Conservation (phyloP, 306 rosid species). For the Begonia peltatifolia region DNA sequence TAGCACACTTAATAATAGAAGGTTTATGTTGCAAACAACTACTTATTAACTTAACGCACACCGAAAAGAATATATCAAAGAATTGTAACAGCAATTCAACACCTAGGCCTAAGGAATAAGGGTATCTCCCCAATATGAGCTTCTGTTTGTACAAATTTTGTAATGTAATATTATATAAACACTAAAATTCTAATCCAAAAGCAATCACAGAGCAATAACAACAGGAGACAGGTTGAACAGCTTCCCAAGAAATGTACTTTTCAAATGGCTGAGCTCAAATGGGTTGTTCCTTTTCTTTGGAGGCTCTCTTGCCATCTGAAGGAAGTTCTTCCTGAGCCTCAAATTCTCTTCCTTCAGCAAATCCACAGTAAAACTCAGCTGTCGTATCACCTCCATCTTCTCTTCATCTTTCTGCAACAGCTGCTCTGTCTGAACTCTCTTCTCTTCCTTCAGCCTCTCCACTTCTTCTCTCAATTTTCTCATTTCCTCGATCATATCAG, state of each 20-base stretch:
- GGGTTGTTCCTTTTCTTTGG: background rate
- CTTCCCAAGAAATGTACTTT: background rate
- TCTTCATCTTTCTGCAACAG: conserved; percentile 56
- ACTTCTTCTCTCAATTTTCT: conserved; percentile 31
- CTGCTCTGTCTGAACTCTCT: conserved; percentile 22
- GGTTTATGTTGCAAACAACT: too few relatives aligned
- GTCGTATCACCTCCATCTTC: conserved; percentile 64
- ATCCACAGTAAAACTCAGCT: conserved; percentile 58
- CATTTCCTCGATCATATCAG: conserved; percentile 3
- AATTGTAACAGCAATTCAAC: too few relatives aligned
- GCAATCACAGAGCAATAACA: background rate
- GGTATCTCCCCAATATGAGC: too few relatives aligned
- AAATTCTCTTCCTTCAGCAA: conserved; percentile 57
- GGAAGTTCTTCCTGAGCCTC: conserved; percentile 22
- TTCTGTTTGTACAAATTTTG: too few relatives aligned
- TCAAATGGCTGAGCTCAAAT: background rate
- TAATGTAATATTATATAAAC: too few relatives aligned
- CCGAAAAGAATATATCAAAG: too few relatives aligned
- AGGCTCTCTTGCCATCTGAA: background rate
- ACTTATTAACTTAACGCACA: too few relatives aligned
- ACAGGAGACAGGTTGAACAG: background rate
- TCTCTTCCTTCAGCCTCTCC: conserved; percentile 35
- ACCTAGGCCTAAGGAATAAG: too few relatives aligned
- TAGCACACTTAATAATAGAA: too few relatives aligned
- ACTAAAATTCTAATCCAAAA: too few relatives aligned